These are phyloP conservation scores for Chenopodium berlandieri DNA, from an alignment of 148 eudicot genomes.

Conservation along the genomic window DNA sequence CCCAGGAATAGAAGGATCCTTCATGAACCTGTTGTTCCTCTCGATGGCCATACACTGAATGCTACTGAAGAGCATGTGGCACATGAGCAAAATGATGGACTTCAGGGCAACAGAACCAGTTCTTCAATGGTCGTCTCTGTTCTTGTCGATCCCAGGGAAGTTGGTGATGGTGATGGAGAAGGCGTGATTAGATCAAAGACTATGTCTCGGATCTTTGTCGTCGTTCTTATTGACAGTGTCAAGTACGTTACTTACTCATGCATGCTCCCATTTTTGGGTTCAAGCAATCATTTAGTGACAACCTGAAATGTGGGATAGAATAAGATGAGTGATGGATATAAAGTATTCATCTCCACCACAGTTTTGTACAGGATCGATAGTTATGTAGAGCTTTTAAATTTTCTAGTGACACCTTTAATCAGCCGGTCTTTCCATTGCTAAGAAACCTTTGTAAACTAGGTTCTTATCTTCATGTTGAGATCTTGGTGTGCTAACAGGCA, in stretches of 20 bases:
- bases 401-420: constrained; percentile 13
- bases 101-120: constrained; percentile 40
- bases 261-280: constrained; percentile 81
- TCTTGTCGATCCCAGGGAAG: constrained; percentile 90
- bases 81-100: constrained; percentile 43
- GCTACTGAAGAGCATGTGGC: constrained; percentile 41
- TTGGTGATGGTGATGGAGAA: constrained; percentile 61
- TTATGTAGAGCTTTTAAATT: constrained; percentile 17
- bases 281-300: constrained; percentile 62
- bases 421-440: constrained; percentile 18
- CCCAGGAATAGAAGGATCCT: constrained; percentile 79
- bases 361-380: constrained; percentile 50
- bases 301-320: constrained; percentile 23
- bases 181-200: constrained; percentile 72
- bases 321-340: constrained; percentile 20
- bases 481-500: constrained; percentile 18
- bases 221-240: constrained; percentile 88
- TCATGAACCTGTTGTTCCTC: constrained; percentile 55
- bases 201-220: constrained; percentile 78
- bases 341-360: constrained; percentile 22
- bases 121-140: constrained; percentile 93
- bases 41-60: constrained; percentile 42
- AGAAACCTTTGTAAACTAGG: constrained; percentile 19
- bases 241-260: constrained; percentile 98
- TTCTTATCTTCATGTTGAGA: constrained; percentile 17